Evolutionary conservation across 2,329 filamentous ascomycete genomes (phyloP).

Genomic region (Tolypocladium cylindrosporum): DNA sequence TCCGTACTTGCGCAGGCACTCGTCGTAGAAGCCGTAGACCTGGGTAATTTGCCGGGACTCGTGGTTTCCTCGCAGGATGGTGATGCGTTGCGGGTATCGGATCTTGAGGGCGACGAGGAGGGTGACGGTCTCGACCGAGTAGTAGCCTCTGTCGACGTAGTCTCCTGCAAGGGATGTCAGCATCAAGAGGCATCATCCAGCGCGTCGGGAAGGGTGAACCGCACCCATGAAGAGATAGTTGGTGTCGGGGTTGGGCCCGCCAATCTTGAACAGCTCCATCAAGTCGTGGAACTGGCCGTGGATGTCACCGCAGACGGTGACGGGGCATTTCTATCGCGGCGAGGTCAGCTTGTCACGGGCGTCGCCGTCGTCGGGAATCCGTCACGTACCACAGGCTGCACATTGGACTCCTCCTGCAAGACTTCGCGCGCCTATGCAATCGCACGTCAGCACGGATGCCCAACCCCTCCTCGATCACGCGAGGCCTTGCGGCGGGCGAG

Average conservation of each 20-base stretch:
- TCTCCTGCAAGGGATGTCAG: constrained; percentile 51
- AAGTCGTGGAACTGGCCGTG: constrained; percentile 98
- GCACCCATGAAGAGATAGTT: constrained; percentile 99
- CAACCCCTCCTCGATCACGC: constrained; percentile 14
- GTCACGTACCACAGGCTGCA: constrained; percentile 83
- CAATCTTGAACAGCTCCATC: constrained; percentile 99
- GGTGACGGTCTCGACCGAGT: constrained; percentile 96
- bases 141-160: constrained; percentile 98
- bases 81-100: constrained; percentile 94
- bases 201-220: constrained; percentile 14
- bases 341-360: neutral
- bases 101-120: constrained; percentile 96
- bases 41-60: constrained; percentile 98
- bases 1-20: constrained; percentile 96
- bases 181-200: neutral
- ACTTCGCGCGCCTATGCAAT: constrained; percentile 75
- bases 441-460: constrained; percentile 7
- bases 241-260: constrained; percentile 93
- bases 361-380: too few relatives aligned
- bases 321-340: constrained; percentile 74
- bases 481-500: constrained; percentile 5
- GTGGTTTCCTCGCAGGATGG: constrained; percentile 96
- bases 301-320: constrained; percentile 97
- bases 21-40: constrained; percentile 98
- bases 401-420: constrained; percentile 93